Conservation (phyloP, 805 yeast genomes). For the Hemisphaericaspora nanyangensis region DNA sequence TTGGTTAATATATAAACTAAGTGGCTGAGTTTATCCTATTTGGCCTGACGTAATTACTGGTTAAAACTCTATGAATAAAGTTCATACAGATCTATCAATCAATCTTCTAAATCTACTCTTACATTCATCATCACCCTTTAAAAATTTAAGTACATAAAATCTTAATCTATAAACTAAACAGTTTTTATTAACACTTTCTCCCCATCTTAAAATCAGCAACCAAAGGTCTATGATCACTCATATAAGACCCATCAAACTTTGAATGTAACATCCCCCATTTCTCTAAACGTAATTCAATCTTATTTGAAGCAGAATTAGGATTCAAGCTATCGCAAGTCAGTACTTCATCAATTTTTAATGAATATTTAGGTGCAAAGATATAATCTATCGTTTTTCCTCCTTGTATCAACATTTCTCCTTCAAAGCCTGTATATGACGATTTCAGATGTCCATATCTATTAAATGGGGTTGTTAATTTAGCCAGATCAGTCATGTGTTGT, state of each 20-base stretch:
- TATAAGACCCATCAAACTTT: slow-evolving; percentile 26
- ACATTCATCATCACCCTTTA: too few species aligned
- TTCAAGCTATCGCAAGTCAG: slow-evolving; percentile 11
- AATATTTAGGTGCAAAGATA: slow-evolving; percentile 25
- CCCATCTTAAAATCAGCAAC: slow-evolving; percentile 22
- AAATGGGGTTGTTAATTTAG: slow-evolving; percentile 17
- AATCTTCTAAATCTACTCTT: too few species aligned
- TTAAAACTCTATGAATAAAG: too few species aligned
- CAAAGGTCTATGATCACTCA: slow-evolving; percentile 36
- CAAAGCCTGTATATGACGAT: slow-evolving; percentile 31
- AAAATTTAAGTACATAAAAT: too few species aligned
- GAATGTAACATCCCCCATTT: slow-evolving; percentile 31
- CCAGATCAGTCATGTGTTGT: slow-evolving; percentile 14
- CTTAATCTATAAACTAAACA: too few species aligned
- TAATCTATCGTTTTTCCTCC: slow-evolving; percentile 33
- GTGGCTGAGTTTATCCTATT: too few species aligned
- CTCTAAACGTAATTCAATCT: slow-evolving; percentile 15
- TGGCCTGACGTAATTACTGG: too few species aligned
- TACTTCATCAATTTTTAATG: slow-evolving; percentile 12
- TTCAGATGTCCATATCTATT: slow-evolving; percentile 26
- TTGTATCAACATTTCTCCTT: slow-evolving; percentile 17
- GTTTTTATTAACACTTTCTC: slow-evolving; percentile 2
- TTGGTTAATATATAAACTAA: too few species aligned
- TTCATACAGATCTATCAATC: too few species aligned
- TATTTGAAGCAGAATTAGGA: slow-evolving; percentile 8